Base-by-base conservation (phyloP, 2,329 filamentous ascomycete species). In the Coleophoma cylindrospora region DNA sequence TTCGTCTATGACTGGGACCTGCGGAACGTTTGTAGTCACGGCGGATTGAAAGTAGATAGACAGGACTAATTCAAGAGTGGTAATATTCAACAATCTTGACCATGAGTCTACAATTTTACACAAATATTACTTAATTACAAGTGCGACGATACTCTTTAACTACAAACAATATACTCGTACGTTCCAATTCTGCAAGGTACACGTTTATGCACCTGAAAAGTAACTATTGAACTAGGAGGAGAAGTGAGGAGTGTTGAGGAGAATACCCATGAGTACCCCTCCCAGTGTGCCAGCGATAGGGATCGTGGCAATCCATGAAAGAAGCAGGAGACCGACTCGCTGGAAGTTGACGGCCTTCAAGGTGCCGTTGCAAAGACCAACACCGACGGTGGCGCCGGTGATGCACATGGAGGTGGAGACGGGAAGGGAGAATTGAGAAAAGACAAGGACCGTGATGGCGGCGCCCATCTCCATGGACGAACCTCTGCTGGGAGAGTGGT, bases 391-490 rank as follows among this genome's bases (percentile, higher is more conserved):
- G 22, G 87, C 86, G 49, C 87, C 87, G 13, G 86, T 90, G 67
- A 91, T 89, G 67, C 87, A 91, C 86, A 86, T 86, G 15, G 82
- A 84, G 2, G 85, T 91, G 0, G 86, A 90, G 27, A 91, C 86
- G 36, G 87, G 87, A 0, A 91, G 82, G 1, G 79, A 80, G 74
- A 77, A 88, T 65, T 89, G 86, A 0, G 85, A 88, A 74, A 88
- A 88, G 64, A 91, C 69, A 21, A 90, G 79, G 53, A 90, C 81
- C 10, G 87, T 90, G 58, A 91, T 81, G 57, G 87, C 85, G 41
- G 87, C 86, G 43, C 87, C 87, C 79, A 91, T 80, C 65, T 91
- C 87, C 86, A 91, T 91, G 46, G 84, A 89, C 59, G 72, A 87
- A 47, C 73, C 76, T 60, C 77, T 64, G 56, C 67, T 73, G 4